Base-by-base conservation (phyloP, 2,329 filamentous ascomycete species). In the Hypoxylon sp. region DNA sequence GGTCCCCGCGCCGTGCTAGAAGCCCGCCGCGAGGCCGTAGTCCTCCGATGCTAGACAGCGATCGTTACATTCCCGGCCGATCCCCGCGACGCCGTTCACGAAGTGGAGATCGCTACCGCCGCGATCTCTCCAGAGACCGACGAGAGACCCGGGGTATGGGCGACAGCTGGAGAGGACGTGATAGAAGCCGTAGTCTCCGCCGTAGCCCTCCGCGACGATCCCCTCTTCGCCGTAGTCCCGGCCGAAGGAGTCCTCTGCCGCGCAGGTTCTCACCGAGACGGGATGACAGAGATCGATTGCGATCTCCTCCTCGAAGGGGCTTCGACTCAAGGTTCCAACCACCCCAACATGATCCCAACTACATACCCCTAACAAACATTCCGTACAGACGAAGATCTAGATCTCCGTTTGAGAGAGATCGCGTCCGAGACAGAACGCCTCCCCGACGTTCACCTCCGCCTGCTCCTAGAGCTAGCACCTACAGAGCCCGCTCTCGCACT, bases 401-500 rank as follows among this genome's bases (percentile, higher is more conserved):
- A 51, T 88, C 86, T 34, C 86, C 86, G 1, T 82, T 81, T 63
- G 80, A 81, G 41, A 80, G 84, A 74, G 85, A 87, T 65, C 82
- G 81, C 45, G 68, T 79, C 28, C 81, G 79, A 63, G 75, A 77
- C 25, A 73, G 76, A 60, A 65, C 72, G 13, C 74, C 76, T 2
- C 72, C 60, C 23, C 69, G 82, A 62, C 78, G 82, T 51, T 80
- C 80, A 2, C 78, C 83, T 0, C 79, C 80, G 38, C 77, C 78
- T 17, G 75, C 73, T 28, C 70, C 79, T 9, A 80, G 83, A 41
- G 82, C 79, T n/a, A 79, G 71, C 60, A 79, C 82, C 2, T 89
- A 86, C 70, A 82, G 86, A 60, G 84, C 81, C n/a, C 83, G 85
- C 34, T 87, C 86, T 45, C 82, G 85, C 46, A 86, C 82, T 50